Evolutionary conservation across 805 yeast species (phyloP), one percentile per base, ranked within the genome.

Genomic region (Cyberlindnera petersonii): DNA sequence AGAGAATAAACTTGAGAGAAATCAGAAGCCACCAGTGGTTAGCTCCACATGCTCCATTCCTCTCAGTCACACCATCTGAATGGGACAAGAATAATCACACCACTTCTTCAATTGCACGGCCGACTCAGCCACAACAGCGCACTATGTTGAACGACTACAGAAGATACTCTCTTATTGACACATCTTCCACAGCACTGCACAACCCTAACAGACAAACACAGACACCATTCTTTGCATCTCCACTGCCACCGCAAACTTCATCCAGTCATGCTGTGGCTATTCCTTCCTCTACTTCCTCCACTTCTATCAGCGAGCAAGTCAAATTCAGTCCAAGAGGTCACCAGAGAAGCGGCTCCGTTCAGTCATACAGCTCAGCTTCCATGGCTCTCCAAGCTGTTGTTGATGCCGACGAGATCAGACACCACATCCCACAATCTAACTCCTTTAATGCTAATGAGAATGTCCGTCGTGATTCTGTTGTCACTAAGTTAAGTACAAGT

Each of bases 21-120:
- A 79, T 91, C 18, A 72, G 91, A 49, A 68, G 77, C 21, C 98
- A 91, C 60, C 77, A 84, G 20, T 91, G 98, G 98, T 62, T 93
- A 40, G 67, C 82, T n/a, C 83, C 87, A 3, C 88, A 91, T 64
- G 78, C 80, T 11, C 80, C 80, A 49, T 84, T 89, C 65, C 66
- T 93, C 48, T 77, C 93, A 0, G 82, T 88, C 22, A 75, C 91
- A 15, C 95, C 96, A 29, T 72, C 75, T 4, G 96, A 91, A 58
- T 93, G 97, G 97, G 98, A 91, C 59, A 56, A 43, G 30, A 56
- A 55, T 42, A 60, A n/a, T n/a, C n/a, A n/a, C n/a, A n/a, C 60
- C 55, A 31, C 21, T 16, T 17, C 7, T 14, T 14, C 30, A 6
- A 28, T 26, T 28, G 37, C 26, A 21, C 69, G 46, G 63, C 77